phyloP scores from a whole-genome alignment of 1,139 yeast genomes.

The Hyphopichia buzzinii region DNA sequence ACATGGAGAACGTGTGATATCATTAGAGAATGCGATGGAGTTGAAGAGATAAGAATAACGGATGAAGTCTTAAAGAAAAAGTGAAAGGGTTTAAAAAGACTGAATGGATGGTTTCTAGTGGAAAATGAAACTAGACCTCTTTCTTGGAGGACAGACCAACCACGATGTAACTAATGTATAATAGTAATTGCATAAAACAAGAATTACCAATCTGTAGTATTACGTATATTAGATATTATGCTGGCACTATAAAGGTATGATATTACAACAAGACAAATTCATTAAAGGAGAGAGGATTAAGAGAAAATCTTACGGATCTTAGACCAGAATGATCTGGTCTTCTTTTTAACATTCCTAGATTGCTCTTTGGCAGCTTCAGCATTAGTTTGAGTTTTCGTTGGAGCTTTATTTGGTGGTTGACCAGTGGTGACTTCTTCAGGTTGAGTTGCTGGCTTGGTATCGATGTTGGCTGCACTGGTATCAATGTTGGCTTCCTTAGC shows the following conservation, averaged over 20 bases:
- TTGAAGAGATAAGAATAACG: no score
- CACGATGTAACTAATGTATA: no score
- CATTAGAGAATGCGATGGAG: no score
- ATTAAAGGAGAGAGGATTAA: background rate
- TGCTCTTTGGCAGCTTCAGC: constrained; percentile 7
- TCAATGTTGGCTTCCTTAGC: constrained; percentile 31
- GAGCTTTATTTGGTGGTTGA: constrained; percentile 5
- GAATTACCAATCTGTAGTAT: background rate
- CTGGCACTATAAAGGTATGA: background rate
- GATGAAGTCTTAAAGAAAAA: no score
- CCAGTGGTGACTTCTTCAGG: constrained; percentile 7
- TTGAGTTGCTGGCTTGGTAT: constrained; percentile 5
- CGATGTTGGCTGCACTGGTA: constrained; percentile 10
- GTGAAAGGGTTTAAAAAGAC: no score
- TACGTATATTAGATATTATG: background rate
- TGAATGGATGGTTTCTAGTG: no score
- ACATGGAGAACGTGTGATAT: no score
- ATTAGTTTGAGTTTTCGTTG: constrained; percentile 4
- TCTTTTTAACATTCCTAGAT: constrained; percentile 10
- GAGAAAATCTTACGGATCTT: constrained; percentile 37
- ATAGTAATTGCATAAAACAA: background rate
- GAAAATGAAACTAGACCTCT: no score
- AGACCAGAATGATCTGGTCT: constrained; percentile 35
- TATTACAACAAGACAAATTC: background rate
- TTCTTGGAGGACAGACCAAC: no score